Evolutionary conservation across 345 rosid species (phyloP).

Genomic region (Arabidopsis suecica): DNA sequence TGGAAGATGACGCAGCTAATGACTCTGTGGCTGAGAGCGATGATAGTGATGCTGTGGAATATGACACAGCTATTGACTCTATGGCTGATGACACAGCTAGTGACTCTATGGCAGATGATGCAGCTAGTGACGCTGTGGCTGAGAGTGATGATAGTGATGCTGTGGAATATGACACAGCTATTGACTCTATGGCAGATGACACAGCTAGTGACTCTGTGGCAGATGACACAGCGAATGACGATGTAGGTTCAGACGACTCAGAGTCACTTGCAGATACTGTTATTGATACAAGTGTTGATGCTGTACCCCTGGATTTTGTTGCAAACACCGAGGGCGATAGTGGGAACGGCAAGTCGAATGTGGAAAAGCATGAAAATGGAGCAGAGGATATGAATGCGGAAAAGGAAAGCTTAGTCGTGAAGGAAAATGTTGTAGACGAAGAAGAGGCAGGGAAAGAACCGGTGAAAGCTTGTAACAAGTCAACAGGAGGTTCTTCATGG

Average conservation of each 20-base stretch:
- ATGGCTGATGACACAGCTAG: conserved; percentile 21
- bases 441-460: conserved; percentile 13
- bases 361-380: conserved; percentile 26
- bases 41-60: conserved; percentile 11
- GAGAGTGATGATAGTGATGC: conserved; percentile 9
- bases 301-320: conserved; percentile 35
- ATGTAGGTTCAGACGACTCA: conserved; percentile 33
- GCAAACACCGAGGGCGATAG: conserved; percentile 29
- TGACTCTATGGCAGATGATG: conserved; percentile 31
- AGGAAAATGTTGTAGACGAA: conserved; percentile 38
- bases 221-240: conserved; percentile 32
- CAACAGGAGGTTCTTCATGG: conserved; percentile 79
- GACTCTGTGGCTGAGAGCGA: background rate
- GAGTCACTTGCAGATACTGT: conserved; percentile 3
- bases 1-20: conserved; percentile 14
- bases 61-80: conserved; percentile 20
- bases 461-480: conserved; percentile 41
- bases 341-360: conserved; percentile 26
- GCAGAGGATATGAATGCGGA: conserved; percentile 27
- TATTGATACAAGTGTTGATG: conserved; percentile 24
- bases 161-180: conserved; percentile 22
- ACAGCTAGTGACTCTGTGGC: conserved; percentile 14
- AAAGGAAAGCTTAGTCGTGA: conserved; percentile 22
- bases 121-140: conserved; percentile 15
- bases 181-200: conserved; percentile 32